Evolutionary conservation across 768 basidiomycete genomes (phyloP).

Genomic region (Pulveroboletus sp.): DNA sequence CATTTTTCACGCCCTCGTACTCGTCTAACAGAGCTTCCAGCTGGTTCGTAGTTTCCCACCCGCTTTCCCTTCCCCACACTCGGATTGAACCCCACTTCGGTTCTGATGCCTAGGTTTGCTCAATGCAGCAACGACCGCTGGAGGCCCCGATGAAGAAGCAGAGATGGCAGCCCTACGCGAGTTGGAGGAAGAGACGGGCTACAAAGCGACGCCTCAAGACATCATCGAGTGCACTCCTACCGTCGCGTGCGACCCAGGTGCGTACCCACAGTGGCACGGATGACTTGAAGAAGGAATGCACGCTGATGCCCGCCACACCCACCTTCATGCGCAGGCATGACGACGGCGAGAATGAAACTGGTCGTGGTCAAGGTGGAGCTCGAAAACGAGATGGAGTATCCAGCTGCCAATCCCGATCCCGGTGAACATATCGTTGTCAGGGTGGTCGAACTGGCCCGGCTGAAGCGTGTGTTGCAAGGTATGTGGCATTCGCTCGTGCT

Average conservation of each 20-base stretch:
- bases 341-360: constrained; percentile 89
- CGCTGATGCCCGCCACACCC: neutral
- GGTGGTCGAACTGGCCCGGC: constrained; percentile 62
- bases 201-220: constrained; percentile 47
- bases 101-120: constrained; percentile 55
- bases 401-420: constrained; percentile 71
- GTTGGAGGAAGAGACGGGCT: constrained; percentile 91
- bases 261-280: neutral
- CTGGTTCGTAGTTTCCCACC: constrained; percentile 36
- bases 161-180: constrained; percentile 83
- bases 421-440: constrained; percentile 80
- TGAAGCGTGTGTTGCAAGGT: constrained; percentile 67
- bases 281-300: neutral
- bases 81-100: neutral
- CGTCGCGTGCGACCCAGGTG: constrained; percentile 70
- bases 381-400: constrained; percentile 60
- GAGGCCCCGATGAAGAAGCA: constrained; percentile 51
- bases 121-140: constrained; percentile 49
- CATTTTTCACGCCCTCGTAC: no score
- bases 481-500: constrained; percentile 15
- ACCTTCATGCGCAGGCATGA: constrained; percentile 63
- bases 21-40: constrained; percentile 46
- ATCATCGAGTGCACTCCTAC: constrained; percentile 61
- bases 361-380: constrained; percentile 67
- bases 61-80: constrained; percentile 13